These are phyloP conservation scores for Paracamarosporium sp. DNA, from an alignment of 2,329 filamentous ascomycete genomes.

Conservation along the genomic window DNA sequence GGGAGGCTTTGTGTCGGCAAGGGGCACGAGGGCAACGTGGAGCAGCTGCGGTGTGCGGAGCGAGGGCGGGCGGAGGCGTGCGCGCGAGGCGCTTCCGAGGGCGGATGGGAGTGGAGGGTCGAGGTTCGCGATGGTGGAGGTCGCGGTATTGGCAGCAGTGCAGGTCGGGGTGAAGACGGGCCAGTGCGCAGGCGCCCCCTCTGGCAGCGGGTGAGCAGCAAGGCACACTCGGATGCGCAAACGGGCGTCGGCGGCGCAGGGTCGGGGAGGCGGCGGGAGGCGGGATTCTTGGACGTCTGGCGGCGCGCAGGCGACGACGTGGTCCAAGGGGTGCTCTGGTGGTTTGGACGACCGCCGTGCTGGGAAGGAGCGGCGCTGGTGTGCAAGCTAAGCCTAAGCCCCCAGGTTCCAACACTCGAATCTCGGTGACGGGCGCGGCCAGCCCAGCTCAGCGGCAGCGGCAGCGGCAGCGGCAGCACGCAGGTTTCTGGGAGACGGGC, in stretches of 20 bases:
- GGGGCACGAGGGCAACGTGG: background rate
- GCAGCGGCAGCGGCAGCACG: too few species aligned
- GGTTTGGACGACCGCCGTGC: conserved; percentile 4
- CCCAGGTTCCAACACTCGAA: too few species aligned
- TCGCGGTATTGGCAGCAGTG: conserved; percentile 3
- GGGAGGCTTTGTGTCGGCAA: too few species aligned
- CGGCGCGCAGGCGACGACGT: background rate
- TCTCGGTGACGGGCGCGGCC: too few species aligned
- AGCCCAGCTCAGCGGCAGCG: too few species aligned
- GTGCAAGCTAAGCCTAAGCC: conserved; percentile 4
- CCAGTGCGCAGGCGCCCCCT: conserved; percentile 5
- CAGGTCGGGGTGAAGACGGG: conserved; percentile 3
- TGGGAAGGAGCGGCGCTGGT: conserved; percentile 6
- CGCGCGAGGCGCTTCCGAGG: conserved; percentile 7
- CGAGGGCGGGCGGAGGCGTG: background rate
- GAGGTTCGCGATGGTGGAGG: conserved; percentile 6
- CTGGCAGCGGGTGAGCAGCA: conserved; percentile 4
- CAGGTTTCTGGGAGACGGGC: background rate
- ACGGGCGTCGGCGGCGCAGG: background rate
- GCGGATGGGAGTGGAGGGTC: conserved; percentile 1
- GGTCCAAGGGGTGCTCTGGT: background rate
- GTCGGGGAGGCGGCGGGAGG: background rate
- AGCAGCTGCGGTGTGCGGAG: background rate
- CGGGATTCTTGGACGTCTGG: background rate
- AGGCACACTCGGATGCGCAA: background rate